A percentile compares a stretch with the other conserved stretches of the same genome.
phyloP scores from a whole-genome alignment of 805 yeast genomes.

The Metahyphopichia silvanorum region DNA sequence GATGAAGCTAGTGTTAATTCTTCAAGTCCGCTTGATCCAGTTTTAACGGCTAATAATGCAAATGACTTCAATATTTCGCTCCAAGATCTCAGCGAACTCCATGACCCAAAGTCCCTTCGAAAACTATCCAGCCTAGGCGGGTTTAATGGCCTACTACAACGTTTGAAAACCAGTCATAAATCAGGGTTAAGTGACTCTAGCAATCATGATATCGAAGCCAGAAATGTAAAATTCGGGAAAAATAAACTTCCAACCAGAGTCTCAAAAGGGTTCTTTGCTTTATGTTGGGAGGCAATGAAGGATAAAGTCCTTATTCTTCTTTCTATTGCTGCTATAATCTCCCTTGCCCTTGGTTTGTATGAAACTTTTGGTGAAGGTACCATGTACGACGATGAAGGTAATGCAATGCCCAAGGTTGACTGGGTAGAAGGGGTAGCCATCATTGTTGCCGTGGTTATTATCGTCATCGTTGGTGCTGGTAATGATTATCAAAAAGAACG shows the following conservation, averaged over 20 bases:
- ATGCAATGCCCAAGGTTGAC: slow-evolving; percentile 76
- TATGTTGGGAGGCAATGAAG: slow-evolving; percentile 81
- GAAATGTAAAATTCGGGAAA: slow-evolving; percentile 57
- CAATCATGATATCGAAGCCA: slow-evolving; percentile 23
- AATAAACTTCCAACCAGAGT: slow-evolving; percentile 70
- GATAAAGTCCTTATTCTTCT: slow-evolving; percentile 87
- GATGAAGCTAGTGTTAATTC: slow-evolving; percentile 11
- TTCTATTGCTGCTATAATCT: slow-evolving; percentile 81
- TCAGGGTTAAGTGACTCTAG: slow-evolving; percentile 41
- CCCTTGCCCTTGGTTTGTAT: slow-evolving; percentile 86
- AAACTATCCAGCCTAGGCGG: slow-evolving; percentile 46
- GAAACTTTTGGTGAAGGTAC: slow-evolving; percentile 86
- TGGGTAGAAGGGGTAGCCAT: slow-evolving; percentile 99
- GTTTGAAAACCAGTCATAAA: slow-evolving; percentile 32
- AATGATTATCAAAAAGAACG: slow-evolving; percentile 96
- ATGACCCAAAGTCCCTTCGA: slow-evolving; percentile 60
- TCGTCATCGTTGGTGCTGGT: slow-evolving; percentile 89
- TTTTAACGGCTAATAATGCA: neutral
- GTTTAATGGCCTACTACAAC: slow-evolving; percentile 25
- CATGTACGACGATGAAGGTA: slow-evolving; percentile 74
- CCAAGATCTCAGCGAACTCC: slow-evolving; percentile 43
- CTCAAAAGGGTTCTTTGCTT: slow-evolving; percentile 61
- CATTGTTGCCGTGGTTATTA: slow-evolving; percentile 84
- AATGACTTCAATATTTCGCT: slow-evolving; percentile 10
- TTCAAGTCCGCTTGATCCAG: slow-evolving; percentile 7